A percentile compares a stretch with the other conserved stretches of the same genome.
phyloP scores from a whole-genome alignment of 345 rosid genomes.

The Linum trigynum region DNA sequence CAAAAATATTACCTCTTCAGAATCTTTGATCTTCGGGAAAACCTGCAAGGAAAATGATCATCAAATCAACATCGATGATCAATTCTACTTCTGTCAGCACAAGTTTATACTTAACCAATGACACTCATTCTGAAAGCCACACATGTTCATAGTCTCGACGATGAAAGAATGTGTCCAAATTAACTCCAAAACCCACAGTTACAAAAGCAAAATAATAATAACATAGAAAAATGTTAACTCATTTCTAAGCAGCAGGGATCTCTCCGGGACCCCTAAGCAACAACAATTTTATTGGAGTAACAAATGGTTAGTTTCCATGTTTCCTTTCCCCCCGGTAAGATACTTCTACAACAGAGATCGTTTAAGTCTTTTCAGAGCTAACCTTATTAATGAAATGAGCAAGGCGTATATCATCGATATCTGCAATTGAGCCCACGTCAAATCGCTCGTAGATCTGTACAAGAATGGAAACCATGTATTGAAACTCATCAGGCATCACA shows the following conservation, averaged over 20 bases:
- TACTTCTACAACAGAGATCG: background rate
- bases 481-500: constrained; percentile 9
- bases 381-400: constrained; percentile 82
- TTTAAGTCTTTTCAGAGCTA: background rate
- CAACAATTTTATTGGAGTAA: background rate
- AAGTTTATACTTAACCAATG: no score
- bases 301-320: background rate
- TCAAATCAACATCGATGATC: background rate
- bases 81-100: no score
- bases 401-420: constrained; percentile 69
- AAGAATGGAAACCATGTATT: constrained; percentile 8
- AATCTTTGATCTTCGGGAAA: constrained; percentile 86
- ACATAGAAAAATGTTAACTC: no score
- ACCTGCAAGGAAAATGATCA: constrained; percentile 50
- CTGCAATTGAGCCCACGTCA: constrained; percentile 41
- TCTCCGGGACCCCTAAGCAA: no score
- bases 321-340: no score
- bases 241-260: no score
- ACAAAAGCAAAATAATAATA: no score
- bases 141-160: no score
- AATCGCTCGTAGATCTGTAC: constrained; percentile 76
- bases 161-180: no score
- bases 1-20: constrained; percentile 47
- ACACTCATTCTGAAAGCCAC: no score
- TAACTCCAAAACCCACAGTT: no score